Base-by-base conservation (phyloP, 2,329 filamentous ascomycete species). In the Ascocoryne sarcoides region DNA sequence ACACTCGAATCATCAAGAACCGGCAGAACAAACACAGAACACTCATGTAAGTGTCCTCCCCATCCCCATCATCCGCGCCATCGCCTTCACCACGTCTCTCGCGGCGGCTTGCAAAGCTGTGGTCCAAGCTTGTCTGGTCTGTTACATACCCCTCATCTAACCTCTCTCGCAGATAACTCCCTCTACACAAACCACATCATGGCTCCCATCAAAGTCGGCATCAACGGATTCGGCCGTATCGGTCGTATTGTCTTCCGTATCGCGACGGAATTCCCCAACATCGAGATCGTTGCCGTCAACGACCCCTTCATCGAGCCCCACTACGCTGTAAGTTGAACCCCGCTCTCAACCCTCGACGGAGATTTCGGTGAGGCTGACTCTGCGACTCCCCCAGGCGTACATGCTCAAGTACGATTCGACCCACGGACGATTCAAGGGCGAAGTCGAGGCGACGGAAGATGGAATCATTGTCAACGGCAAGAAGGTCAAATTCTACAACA, bases 211-310 rank as follows among this genome's bases (percentile, higher is more conserved):
- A 78, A 93, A 80, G 86, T 93, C 66, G 88, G 88, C 69, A 95
- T 95, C 83, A 96, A 95, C 84, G 90, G 92, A 70, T 98, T 98
- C 77, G 92, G 92, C 75, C 89, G 92, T 71, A 98, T 98, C 71
- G 92, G 92, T 64, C 85, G 92, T 69, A 95, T 98, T 68, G 82
- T 96, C 76, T 92, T 96, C 84, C 87, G 90, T 75, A 96, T 95
- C 75, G 86, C 90, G 62, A 66, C 93, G 65, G 83, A 93, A 79
- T 84, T 90, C 72, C 69, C 76, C 60, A 84, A 93, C 46, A 84
- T 96, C 64, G 77, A 95, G 61, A 76, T 98, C 61, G 87, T 95
- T 62, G 90, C 92, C 60, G 87, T 95, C 73, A 96, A 98, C 78
- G 92, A 96, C 69, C 92, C 92, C 60, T 96, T 98, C 83, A 96